These are phyloP conservation scores for Pluteus cervinus DNA, from an alignment of 768 basidiomycete genomes.

Conservation along the genomic window DNA sequence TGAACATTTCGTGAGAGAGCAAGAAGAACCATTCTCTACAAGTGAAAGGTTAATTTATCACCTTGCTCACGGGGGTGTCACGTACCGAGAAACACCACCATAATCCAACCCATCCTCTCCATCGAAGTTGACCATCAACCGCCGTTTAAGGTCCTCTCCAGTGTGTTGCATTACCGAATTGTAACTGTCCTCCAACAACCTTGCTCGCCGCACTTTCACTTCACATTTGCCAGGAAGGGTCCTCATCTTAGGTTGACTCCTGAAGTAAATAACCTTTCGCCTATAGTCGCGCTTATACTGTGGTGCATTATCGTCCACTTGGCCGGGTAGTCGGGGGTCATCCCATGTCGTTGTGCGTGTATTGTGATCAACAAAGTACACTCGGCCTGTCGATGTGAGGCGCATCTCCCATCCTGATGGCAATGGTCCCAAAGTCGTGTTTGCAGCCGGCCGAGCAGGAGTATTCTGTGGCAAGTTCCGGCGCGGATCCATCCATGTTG, in stretches of 20 bases:
- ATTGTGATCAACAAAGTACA: constrained; percentile 94
- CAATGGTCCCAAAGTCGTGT: constrained; percentile 67
- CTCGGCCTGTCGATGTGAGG: constrained; percentile 73
- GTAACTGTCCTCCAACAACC: constrained; percentile 85
- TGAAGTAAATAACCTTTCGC: constrained; percentile 88
- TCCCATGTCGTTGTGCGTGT: constrained; percentile 90
- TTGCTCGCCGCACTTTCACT: constrained; percentile 72
- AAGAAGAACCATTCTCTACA: constrained; percentile 83
- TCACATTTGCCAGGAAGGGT: constrained; percentile 78
- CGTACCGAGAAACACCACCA: constrained; percentile 68
- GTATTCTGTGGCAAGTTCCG: constrained; percentile 40
- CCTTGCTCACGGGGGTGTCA: neutral
- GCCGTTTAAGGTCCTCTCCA: constrained; percentile 63
- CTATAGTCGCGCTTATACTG: constrained; percentile 94
- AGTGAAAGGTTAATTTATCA: constrained; percentile 6
- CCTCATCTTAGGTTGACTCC: constrained; percentile 83
- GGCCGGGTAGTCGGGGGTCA: constrained; percentile 80
- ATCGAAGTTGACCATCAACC: constrained; percentile 71
- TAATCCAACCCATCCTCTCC: constrained; percentile 79
- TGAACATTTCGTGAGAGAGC: constrained; percentile 77
- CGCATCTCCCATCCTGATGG: constrained; percentile 97
- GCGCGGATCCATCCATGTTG: constrained; percentile 89
- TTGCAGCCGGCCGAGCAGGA: constrained; percentile 41
- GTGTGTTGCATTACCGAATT: constrained; percentile 77
- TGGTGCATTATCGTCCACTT: constrained; percentile 83